phyloP scores from a whole-genome alignment of 2,329 filamentous ascomycete genomes.

The Sodiomyces alkalinus region DNA sequence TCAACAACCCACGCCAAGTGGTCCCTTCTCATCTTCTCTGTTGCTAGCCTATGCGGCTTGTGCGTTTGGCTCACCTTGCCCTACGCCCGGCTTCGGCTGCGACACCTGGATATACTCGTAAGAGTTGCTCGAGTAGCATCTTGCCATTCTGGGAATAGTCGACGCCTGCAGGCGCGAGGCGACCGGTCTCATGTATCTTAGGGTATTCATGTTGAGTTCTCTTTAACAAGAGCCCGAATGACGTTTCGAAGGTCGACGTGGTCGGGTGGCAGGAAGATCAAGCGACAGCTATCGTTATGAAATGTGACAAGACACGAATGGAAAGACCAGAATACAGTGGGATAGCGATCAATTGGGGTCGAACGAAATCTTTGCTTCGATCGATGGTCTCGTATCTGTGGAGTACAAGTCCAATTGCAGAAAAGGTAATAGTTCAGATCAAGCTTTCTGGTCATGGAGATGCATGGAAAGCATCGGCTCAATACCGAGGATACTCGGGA shows the following conservation, averaged over 20 bases:
- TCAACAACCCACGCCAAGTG: not conserved
- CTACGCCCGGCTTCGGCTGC: slow-evolving; percentile 75
- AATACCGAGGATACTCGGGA: slow-evolving; percentile 3
- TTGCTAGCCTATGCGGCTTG: no score
- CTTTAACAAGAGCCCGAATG: no score
- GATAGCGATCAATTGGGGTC: not conserved
- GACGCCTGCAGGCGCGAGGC: slow-evolving; percentile 43
- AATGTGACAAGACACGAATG: not conserved
- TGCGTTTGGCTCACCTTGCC: slow-evolving; percentile 58
- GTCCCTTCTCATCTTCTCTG: no score
- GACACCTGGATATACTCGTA: slow-evolving; percentile 79
- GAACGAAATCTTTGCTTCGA: not conserved
- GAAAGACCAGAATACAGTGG: not conserved
- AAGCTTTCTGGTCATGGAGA: no score
- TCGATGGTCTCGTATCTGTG: not conserved
- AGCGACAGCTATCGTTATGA: not conserved
- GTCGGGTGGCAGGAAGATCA: not conserved
- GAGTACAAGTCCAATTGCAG: not conserved
- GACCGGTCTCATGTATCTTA: slow-evolving; percentile 45
- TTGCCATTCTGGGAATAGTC: slow-evolving; percentile 40
- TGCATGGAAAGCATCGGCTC: slow-evolving; percentile 2
- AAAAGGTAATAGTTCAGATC: no score
- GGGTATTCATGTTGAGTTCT: slow-evolving; percentile 28
- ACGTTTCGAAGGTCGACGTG: not conserved
- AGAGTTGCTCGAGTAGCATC: slow-evolving; percentile 31